Conservation (phyloP, 495 filamentous ascomycete genomes). For the Oleoguttula mirabilis region DNA sequence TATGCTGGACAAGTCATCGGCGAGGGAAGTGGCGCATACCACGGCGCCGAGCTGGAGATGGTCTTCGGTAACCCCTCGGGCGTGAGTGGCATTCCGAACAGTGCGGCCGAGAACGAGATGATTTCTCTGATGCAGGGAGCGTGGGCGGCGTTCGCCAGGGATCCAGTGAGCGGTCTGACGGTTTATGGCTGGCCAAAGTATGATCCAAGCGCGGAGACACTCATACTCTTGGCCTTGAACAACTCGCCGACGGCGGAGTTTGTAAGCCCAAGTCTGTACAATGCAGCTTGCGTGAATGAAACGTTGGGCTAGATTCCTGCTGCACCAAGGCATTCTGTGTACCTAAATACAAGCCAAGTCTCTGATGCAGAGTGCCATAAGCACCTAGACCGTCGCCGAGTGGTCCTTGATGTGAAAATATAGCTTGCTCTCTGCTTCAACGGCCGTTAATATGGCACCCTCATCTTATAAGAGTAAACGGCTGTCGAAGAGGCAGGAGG, state of each 20-base stretch:
- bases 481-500: too few relatives aligned
- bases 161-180: constrained; percentile 35
- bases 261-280: background rate
- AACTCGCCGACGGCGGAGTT: constrained; percentile 2
- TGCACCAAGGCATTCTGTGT: too few relatives aligned
- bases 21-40: constrained; percentile 16
- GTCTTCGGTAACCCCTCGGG: constrained; percentile 35
- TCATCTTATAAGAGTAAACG: too few relatives aligned
- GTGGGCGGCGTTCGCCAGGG: constrained; percentile 41
- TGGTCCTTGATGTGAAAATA: too few relatives aligned
- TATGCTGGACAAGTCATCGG: constrained; percentile 19
- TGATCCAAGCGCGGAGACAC: background rate
- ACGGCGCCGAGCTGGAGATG: constrained; percentile 38
- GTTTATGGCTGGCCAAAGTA: constrained; percentile 11
- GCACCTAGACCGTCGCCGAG: too few relatives aligned
- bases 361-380: too few relatives aligned
- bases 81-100: constrained; percentile 30
- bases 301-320: too few relatives aligned
- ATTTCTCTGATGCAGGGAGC: constrained; percentile 34
- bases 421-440: too few relatives aligned
- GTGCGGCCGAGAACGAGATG: constrained; percentile 23
- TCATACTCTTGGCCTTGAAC: constrained; percentile 11
- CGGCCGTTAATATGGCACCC: too few relatives aligned
- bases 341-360: too few relatives aligned
- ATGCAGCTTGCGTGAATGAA: background rate